phyloP scores from a whole-genome alignment of 2,329 filamentous ascomycete genomes.

The Ophiostoma australiae region DNA sequence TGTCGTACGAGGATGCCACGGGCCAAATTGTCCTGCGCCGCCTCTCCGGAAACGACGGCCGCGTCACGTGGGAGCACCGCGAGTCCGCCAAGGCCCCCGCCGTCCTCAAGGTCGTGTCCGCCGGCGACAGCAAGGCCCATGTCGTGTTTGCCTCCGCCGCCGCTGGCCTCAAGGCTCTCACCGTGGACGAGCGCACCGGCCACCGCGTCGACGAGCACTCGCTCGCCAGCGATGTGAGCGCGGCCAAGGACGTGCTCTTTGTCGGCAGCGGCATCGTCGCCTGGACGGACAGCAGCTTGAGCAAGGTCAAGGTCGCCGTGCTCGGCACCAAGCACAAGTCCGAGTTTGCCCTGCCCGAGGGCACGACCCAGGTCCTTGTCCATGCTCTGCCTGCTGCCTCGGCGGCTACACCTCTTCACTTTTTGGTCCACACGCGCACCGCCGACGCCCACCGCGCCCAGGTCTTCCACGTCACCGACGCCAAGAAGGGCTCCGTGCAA shows the following conservation, averaged over 20 bases:
- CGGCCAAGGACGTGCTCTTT: constrained; percentile 61
- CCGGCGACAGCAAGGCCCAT: constrained; percentile 66
- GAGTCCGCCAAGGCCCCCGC: constrained; percentile 56
- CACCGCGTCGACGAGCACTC: constrained; percentile 65
- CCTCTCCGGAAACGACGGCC: constrained; percentile 67
- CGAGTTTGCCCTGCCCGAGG: constrained; percentile 26
- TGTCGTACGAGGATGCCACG: constrained; percentile 40
- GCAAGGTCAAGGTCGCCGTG: constrained; percentile 66
- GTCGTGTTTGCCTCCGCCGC: constrained; percentile 69
- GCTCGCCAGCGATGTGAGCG: constrained; percentile 66
- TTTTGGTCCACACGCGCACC: constrained; percentile 76
- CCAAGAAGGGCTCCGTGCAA: constrained; percentile 62
- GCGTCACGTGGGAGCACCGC: constrained; percentile 71
- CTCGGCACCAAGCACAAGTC: constrained; percentile 55
- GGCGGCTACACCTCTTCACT: constrained; percentile 60
- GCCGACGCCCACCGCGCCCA: constrained; percentile 57
- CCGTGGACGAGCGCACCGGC: constrained; percentile 68
- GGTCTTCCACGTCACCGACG: constrained; percentile 70
- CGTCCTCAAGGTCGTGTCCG: constrained; percentile 59
- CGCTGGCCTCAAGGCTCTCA: constrained; percentile 66
- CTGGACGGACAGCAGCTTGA: constrained; percentile 56
- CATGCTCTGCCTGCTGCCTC: constrained; percentile 36
- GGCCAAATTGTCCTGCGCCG: constrained; percentile 54
- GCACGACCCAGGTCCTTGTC: constrained; percentile 21
- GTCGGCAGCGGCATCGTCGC: constrained; percentile 72